phyloP scores from a whole-genome alignment of 345 rosid species.

The Euphorbia lathyris region DNA sequence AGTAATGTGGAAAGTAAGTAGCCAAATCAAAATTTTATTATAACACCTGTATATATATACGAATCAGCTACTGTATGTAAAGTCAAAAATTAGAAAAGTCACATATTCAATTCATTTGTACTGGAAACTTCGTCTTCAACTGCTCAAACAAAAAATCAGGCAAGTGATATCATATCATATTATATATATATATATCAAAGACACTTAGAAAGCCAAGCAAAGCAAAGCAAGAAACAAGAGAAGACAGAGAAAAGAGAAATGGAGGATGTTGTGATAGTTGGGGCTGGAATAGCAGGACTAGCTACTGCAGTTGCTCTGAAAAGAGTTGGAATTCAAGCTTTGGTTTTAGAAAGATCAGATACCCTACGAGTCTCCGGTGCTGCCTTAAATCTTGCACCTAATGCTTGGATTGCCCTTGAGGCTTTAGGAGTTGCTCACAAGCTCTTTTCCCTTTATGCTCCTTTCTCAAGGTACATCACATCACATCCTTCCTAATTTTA shows the following conservation, averaged over 20 bases:
- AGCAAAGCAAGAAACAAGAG: no score
- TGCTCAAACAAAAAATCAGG: no score
- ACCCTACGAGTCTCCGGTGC: conserved; percentile 31
- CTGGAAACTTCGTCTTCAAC: not conserved
- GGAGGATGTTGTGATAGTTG: conserved; percentile 36
- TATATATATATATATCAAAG: no score
- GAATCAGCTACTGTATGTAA: no score
- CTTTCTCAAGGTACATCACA: not conserved
- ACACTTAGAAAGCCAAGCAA: no score
- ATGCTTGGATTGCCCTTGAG: conserved; percentile 43
- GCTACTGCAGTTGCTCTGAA: conserved; percentile 36
- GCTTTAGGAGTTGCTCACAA: conserved; percentile 39
- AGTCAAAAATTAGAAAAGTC: no score
- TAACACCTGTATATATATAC: no score
- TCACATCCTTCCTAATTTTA: no score
- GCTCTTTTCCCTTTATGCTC: conserved; percentile 21
- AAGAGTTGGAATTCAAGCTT: conserved; percentile 28
- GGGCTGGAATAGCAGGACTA: conserved; percentile 44
- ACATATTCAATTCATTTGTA: no score
- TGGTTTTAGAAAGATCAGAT: conserved; percentile 32
- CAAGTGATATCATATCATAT: no score
- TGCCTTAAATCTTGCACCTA: conserved; percentile 29
- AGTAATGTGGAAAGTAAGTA: no score
- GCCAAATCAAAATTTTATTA: no score
- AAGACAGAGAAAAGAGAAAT: conserved; percentile 3